Evolutionary conservation across 1,139 yeast genomes (phyloP).

Genomic region (Candida sp.): DNA sequence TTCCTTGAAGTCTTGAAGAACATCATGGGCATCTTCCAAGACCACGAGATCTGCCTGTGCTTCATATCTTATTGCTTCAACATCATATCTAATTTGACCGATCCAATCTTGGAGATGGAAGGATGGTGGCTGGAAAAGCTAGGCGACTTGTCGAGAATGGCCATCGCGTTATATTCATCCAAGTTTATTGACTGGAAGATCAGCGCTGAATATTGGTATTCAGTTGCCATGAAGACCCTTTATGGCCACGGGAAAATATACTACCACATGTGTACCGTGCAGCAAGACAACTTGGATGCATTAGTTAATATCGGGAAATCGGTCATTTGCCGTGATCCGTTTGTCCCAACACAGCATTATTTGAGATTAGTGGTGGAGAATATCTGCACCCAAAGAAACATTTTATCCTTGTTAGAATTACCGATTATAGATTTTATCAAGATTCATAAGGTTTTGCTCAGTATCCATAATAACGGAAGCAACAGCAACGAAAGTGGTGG

Average conservation of each 20-base stretch:
- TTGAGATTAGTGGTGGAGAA: conserved; percentile 77
- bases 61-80: conserved; percentile 55
- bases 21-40: conserved; percentile 60
- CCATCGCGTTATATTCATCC: conserved; percentile 78
- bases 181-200: conserved; percentile 82
- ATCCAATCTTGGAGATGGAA: conserved; percentile 56
- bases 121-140: conserved; percentile 83
- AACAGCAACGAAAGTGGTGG: conserved; percentile 23
- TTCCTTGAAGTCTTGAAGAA: conserved; percentile 80
- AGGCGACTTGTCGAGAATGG: conserved; percentile 84
- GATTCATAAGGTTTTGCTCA: conserved; percentile 61
- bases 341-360: conserved; percentile 81
- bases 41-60: conserved; percentile 52
- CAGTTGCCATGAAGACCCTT: conserved; percentile 67
- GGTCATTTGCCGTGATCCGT: conserved; percentile 79
- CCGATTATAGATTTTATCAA: conserved; percentile 70
- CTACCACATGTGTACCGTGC: conserved; percentile 85
- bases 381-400: conserved; percentile 73
- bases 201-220: conserved; percentile 80
- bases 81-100: conserved; percentile 56
- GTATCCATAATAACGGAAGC: conserved; percentile 50
- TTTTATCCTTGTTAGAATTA: conserved; percentile 59
- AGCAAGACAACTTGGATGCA: conserved; percentile 79
- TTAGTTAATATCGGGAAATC: conserved; percentile 79
- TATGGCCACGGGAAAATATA: conserved; percentile 83